Evolutionary conservation across 2,329 filamentous ascomycete species (phyloP).

Genomic region (Sphaceloma murrayae): DNA sequence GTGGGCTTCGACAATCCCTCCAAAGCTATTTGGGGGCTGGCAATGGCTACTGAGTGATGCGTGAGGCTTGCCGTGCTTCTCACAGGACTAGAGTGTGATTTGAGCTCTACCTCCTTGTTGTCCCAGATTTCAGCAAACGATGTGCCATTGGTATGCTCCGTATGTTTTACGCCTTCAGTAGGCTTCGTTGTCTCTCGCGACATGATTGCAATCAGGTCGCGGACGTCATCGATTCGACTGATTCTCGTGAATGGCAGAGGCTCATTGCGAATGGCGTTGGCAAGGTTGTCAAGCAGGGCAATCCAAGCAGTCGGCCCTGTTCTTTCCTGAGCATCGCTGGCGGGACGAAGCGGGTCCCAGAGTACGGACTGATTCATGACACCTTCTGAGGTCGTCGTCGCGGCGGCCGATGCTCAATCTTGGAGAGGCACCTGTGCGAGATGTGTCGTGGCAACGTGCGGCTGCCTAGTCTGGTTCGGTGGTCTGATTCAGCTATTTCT

Average conservation of each 20-base stretch:
- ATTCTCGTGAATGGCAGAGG: neutral
- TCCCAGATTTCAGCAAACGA: conserved; percentile 9
- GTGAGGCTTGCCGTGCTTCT: too few relatives aligned
- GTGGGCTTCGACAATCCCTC: too few relatives aligned
- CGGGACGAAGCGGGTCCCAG: conserved; percentile 3
- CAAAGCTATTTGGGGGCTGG: too few relatives aligned
- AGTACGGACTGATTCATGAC: conserved; percentile 6
- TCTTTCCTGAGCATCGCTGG: conserved; percentile 1
- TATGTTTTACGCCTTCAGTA: too few relatives aligned
- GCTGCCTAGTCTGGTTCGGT: too few relatives aligned
- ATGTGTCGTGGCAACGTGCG: too few relatives aligned
- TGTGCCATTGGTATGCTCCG: neutral
- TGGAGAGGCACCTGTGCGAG: neutral
- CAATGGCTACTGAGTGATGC: too few relatives aligned
- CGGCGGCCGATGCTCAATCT: neutral
- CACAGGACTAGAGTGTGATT: too few relatives aligned
- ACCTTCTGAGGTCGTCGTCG: neutral
- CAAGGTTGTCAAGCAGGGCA: neutral
- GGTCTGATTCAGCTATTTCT: too few relatives aligned
- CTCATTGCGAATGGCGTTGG: conserved; percentile 7
- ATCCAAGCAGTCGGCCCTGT: conserved; percentile 6
- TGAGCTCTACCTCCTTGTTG: too few relatives aligned
- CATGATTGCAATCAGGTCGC: neutral
- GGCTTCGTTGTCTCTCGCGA: neutral
- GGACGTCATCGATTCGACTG: conserved; percentile 7